Evolutionary conservation across 768 basidiomycete genomes (phyloP), one percentile per base, ranked within the genome.

Genomic region (Asterophora parasitica): DNA sequence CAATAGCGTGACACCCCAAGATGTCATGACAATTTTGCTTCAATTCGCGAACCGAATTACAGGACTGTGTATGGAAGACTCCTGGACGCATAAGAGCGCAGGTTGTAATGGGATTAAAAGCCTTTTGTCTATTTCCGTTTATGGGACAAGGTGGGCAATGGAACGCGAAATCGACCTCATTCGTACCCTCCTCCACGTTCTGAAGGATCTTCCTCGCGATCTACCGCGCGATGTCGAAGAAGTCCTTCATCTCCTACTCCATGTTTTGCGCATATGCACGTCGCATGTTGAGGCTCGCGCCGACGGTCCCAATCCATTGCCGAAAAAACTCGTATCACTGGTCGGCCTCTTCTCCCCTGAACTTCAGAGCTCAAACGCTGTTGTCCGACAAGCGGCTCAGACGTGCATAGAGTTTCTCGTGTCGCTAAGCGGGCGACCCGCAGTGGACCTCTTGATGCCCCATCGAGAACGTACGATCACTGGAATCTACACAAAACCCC

Each of bases 141-240:
- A 96, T 33, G 87, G 85, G 13, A 71, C 77, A 40, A 79, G 77
- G 54, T 92, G 93, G 88, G 76, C 92, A 45, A 76, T 79, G 51
- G 89, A 94, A 45, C 83, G 92, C 40, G 89, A 95, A 63, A 76
- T 89, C 26, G 95, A 98, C 54, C 81, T 96, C 52, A 80, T 92
- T 44, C 88, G 93, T 43, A 92, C 88, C 4, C 76, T 98, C 19
- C 73, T 97, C 26, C 91, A 92, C 58, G 85, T 94, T 51, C 72
- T 99, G 40, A 96, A 98, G 62, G 95, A 98, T 61, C 86, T 96
- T 58, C 93, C 95, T 0, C 78, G 81, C 53, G 94, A 97, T 57
- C 75, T 93, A 16, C 90, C 93, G 12, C 79, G 81, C 5, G 83
- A 93, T 54, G 80, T 91, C 20, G 79, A 84, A 27, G 81, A 86